Base-by-base conservation (phyloP, 164 flowering plant genomes). In the Chimonanthus salicifolius region DNA sequence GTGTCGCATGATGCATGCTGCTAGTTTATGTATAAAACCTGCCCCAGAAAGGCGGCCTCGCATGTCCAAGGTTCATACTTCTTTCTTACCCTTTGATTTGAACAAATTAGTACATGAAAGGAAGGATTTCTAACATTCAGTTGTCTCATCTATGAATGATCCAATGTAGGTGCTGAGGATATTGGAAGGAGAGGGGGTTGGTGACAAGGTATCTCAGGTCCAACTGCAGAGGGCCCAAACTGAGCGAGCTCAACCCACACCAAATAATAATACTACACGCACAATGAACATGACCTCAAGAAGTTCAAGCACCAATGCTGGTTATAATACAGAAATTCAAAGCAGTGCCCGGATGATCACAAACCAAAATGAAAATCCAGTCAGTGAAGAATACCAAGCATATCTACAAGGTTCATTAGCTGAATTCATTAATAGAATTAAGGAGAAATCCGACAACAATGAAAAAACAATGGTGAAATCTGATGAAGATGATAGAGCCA, bases 11-110 rank as follows among this genome's bases (percentile, higher is more conserved):
- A 76, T 81, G 74, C 58, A 74, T 67, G 84, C 85, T 50, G 85
- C 85, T 21, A 70, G 77, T 45, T 78, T 78, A 66, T 84, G 87
- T 47, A 67, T 81, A 64, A 70, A 74, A 7, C 76, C 80, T 20
- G 45, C 71, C 58, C 87, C 85, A 6, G 74, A 84, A 58, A 48
- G 51, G 47, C 76, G 85, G 60, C 85, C 85, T 3, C 69, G 76
- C 54, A 81, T 84, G 85, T 84, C 85, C 5, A 80, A 82, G 86
- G 85, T 81, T 68, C 47, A 20, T 49, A 18, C 58, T 48, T 9
- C 7, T 50, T 18, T 49, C 71, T 43, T 67, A 33, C 50, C 43
- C 69, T 9, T 67, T 47, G 21, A n/a, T 18, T 63, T 63, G 33
- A 2, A 3, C 46, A 6, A 13, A 8, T 45, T 5, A n/a, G 47